Conservation (phyloP, 345 rosid genomes). For the Populus simonii region DNA sequence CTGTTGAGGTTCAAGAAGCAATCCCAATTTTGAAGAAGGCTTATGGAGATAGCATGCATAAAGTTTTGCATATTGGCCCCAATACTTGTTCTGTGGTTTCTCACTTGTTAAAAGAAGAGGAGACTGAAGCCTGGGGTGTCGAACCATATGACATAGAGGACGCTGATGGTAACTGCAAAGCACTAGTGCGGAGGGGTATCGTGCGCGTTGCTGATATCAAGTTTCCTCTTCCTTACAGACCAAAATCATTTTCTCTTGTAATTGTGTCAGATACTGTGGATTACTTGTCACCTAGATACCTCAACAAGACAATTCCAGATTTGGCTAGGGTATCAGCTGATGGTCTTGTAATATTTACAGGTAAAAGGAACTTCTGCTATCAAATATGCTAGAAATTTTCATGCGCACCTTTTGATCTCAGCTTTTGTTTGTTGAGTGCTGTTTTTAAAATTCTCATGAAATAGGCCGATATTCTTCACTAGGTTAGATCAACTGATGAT, state of each 20-base stretch:
- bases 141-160: constrained; percentile 97
- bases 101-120: constrained; percentile 68
- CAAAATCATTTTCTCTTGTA: constrained; percentile 88
- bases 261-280: constrained; percentile 89
- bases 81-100: constrained; percentile 89
- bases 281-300: constrained; percentile 85
- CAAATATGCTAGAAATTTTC: neutral
- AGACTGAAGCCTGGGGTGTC: constrained; percentile 92
- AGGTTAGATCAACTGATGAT: neutral
- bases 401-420: neutral
- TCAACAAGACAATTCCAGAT: constrained; percentile 87
- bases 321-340: constrained; percentile 80
- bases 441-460: neutral
- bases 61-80: constrained; percentile 93
- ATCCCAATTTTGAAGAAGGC: constrained; percentile 72
- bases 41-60: constrained; percentile 82
- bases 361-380: constrained; percentile 10
- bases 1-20: constrained; percentile 69
- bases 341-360: constrained; percentile 68
- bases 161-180: constrained; percentile 68
- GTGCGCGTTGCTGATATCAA: constrained; percentile 91
- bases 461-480: neutral
- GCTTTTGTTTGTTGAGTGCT: constrained; percentile 2
- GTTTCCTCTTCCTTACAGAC: constrained; percentile 81
- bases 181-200: constrained; percentile 67